These are phyloP conservation scores for Pholiota conissans DNA, from an alignment of 768 basidiomycete genomes.

Conservation along the genomic window DNA sequence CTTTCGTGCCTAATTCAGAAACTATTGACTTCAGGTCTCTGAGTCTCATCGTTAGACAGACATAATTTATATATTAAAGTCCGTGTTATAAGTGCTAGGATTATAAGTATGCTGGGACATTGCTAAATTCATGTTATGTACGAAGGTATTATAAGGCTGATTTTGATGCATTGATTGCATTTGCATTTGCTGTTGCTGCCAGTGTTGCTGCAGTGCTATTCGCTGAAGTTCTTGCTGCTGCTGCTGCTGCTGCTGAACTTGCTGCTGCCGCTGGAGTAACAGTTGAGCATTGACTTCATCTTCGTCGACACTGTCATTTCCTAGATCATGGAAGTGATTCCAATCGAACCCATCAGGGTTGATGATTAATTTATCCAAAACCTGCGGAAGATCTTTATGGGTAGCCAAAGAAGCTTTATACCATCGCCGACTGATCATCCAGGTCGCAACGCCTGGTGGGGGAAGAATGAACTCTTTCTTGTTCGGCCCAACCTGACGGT, in stretches of 20 bases:
- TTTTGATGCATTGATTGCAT: background rate
- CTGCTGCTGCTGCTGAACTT: background rate
- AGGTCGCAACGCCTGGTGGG: conserved; percentile 60
- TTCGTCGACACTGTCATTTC: conserved; percentile 55
- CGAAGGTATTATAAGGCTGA: conserved; percentile 13
- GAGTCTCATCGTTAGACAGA: too few relatives aligned
- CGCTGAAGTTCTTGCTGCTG: background rate
- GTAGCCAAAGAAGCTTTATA: conserved; percentile 36
- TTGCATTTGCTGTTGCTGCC: background rate
- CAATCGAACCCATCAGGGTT: conserved; percentile 54
- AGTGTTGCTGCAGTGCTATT: background rate
- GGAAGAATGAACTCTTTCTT: conserved; percentile 63
- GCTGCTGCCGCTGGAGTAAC: background rate
- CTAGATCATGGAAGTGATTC: conserved; percentile 47
- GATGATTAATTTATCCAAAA: conserved; percentile 42
- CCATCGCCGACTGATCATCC: conserved; percentile 82
- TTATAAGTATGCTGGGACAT: conserved; percentile 17
- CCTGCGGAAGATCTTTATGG: conserved; percentile 47
- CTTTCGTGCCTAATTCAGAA: conserved; percentile 14
- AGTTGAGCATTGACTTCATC: conserved; percentile 4
- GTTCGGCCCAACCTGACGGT: conserved; percentile 49
- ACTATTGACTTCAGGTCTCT: background rate
- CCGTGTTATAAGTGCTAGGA: conserved; percentile 27
- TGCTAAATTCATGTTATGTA: conserved; percentile 17
- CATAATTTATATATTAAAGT: conserved; percentile 32